phyloP scores from a whole-genome alignment of 176 grass and related monocot species.

The Hsuehochloa calcarea region DNA sequence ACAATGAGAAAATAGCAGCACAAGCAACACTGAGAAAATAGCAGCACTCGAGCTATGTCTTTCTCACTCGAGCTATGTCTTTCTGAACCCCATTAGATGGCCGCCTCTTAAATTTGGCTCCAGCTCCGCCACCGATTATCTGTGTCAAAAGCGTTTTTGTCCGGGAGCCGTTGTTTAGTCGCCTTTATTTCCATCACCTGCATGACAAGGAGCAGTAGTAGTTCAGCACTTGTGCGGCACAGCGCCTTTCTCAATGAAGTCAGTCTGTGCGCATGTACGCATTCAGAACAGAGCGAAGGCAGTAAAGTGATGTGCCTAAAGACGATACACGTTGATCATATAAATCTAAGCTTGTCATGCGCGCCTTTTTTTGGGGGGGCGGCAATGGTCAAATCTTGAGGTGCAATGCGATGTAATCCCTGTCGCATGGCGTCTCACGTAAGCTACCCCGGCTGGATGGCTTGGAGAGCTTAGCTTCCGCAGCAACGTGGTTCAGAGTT shows the following conservation, averaged over 20 bases:
- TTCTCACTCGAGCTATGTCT: no score
- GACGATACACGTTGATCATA: not conserved
- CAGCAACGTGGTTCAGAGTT: not conserved
- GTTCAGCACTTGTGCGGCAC: not conserved
- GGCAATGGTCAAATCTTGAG: constrained; percentile 32
- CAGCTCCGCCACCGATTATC: not conserved
- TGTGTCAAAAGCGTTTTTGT: constrained; percentile 26
- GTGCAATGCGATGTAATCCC: constrained; percentile 9
- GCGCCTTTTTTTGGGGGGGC: constrained; percentile 21
- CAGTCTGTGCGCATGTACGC: not conserved
- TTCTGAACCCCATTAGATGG: no score
- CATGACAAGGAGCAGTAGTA: not conserved
- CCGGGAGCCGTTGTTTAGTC: constrained; percentile 21
- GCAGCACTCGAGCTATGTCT: no score
- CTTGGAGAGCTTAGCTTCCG: not conserved
- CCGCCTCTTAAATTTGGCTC: no score
- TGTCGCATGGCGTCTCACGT: not conserved
- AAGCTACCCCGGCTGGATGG: not conserved
- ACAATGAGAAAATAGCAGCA: no score
- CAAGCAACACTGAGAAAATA: no score
- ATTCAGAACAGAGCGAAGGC: not conserved
- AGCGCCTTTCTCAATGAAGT: not conserved
- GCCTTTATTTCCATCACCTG: constrained; percentile 42
- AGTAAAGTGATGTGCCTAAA: not conserved
- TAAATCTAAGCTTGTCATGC: not conserved